Conservation (phyloP, 169 alveolate genomes). For the Eimeria maxima region DNA sequence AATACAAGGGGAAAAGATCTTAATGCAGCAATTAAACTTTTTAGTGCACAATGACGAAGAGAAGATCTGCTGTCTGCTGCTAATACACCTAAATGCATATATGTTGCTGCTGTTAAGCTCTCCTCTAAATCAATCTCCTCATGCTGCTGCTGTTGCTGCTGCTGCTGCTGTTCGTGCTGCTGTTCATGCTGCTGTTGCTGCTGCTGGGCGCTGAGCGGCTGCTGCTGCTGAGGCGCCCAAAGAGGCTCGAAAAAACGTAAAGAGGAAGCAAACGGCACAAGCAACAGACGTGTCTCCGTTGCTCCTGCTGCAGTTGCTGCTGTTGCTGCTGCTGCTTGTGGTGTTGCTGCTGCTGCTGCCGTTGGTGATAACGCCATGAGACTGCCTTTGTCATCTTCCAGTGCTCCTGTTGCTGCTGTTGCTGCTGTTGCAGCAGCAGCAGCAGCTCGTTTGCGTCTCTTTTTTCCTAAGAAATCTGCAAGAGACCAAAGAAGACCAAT, state of each 20-base stretch:
- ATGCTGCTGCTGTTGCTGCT: neutral
- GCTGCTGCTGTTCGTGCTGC: constrained; percentile 47
- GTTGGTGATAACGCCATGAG: neutral
- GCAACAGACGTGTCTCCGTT: neutral
- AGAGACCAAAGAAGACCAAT: constrained; percentile 36
- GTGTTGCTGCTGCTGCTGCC: neutral
- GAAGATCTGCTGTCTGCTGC: neutral
- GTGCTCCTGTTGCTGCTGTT: neutral
- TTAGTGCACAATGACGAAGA: constrained; percentile 32
- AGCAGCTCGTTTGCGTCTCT: constrained; percentile 5
- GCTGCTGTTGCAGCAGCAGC: neutral
- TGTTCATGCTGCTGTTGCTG: neutral
- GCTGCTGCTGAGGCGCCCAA: constrained; percentile 6
- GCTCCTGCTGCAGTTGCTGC: neutral
- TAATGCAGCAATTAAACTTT: neutral
- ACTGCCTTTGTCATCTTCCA: neutral
- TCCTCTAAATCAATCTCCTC: neutral
- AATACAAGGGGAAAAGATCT: neutral
- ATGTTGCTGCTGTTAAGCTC: neutral
- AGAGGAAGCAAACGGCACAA: neutral
- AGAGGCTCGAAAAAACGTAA: constrained; percentile 49
- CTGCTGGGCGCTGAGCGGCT: constrained; percentile 12
- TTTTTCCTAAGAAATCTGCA: constrained; percentile 34
- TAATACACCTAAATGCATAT: neutral
- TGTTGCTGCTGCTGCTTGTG: no score